Evolutionary conservation across 2,329 filamentous ascomycete genomes (phyloP), one percentile per base, ranked within the genome.

Genomic region (Talaromyces pinophilus): DNA sequence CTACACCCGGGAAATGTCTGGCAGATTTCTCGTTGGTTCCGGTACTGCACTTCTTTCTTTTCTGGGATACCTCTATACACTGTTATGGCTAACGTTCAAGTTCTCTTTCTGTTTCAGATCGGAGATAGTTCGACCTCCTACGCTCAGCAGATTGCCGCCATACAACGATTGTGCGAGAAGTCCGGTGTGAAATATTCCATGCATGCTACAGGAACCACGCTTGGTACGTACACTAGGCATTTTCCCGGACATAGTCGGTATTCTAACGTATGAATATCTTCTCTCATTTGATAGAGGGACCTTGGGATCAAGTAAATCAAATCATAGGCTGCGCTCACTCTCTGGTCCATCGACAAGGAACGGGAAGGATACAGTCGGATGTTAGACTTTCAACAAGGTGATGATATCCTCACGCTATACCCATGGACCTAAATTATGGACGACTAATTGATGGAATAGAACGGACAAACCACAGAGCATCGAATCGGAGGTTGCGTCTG

Each of bases 11-110:
- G 64, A 80, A 85, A 54, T 94, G 91, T 78, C 92, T 90, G 62
- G 92, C 89, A 67, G 92, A 96, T 79, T 96, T 96, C 77, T 96
- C 92, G 76, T 83, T 96, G 67, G 88, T 96, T 67, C 92, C 92
- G 1, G 73, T 75, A 66, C 66, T 38, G n/a, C 25, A 13, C 10
- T 33, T 8, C 55, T 17, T 40, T 0, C 0, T 28, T 7, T 5
- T 3, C 4, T 28, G 8, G 0, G 0, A 19, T 15, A 40, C 6
- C 19, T n/a, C 17, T 28, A 33, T 17, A 3, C 4, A 22, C 1
- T 17, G 5, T 35, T 13, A 50, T 50, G n/a, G 19, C n/a, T 62
- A 22, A 63, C 7, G 15, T 6, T 10, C 2, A n/a, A 19, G 1
- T 11, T 22, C 3, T n/a, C 6, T 22, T 3, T 6, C 3, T 13